Conservation (phyloP, 257 asterid species). For the Petunia secreta region DNA sequence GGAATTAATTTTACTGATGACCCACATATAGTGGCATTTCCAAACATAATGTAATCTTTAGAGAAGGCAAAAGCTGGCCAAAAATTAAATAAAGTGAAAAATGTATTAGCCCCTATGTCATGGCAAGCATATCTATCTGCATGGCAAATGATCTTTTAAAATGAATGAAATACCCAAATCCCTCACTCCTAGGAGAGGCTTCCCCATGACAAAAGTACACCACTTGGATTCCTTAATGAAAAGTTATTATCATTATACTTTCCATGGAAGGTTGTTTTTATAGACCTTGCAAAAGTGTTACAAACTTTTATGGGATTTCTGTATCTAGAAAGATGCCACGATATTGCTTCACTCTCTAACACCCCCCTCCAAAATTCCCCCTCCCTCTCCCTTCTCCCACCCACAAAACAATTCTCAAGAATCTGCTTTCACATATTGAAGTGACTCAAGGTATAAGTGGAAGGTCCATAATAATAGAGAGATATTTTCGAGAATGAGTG, state of each 20-base stretch:
- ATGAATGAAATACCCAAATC: slow-evolving; percentile 43
- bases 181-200: slow-evolving; percentile 72
- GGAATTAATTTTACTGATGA: not conserved
- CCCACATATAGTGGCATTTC: slow-evolving; percentile 23
- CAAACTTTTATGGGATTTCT: slow-evolving; percentile 44
- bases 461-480: slow-evolving; percentile 22
- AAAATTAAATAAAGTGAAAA: slow-evolving; percentile 26
- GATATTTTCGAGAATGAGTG: slow-evolving; percentile 15
- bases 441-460: slow-evolving; percentile 41
- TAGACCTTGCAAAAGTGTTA: slow-evolving; percentile 40
- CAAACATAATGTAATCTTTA: slow-evolving; percentile 38
- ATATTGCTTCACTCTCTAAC: slow-evolving; percentile 32
- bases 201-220: slow-evolving; percentile 60
- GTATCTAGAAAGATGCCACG: slow-evolving; percentile 38
- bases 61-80: slow-evolving; percentile 44
- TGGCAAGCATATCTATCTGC: slow-evolving; percentile 19
- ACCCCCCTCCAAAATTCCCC: too few species aligned
- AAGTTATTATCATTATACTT: slow-evolving; percentile 72
- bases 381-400: not conserved
- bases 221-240: slow-evolving; percentile 53
- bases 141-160: slow-evolving; percentile 10
- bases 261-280: slow-evolving; percentile 45
- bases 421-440: slow-evolving; percentile 56
- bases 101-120: slow-evolving; percentile 18
- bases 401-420: slow-evolving; percentile 32